Base-by-base conservation (phyloP, 345 rosid genomes). In the Hypericum perforatum region DNA sequence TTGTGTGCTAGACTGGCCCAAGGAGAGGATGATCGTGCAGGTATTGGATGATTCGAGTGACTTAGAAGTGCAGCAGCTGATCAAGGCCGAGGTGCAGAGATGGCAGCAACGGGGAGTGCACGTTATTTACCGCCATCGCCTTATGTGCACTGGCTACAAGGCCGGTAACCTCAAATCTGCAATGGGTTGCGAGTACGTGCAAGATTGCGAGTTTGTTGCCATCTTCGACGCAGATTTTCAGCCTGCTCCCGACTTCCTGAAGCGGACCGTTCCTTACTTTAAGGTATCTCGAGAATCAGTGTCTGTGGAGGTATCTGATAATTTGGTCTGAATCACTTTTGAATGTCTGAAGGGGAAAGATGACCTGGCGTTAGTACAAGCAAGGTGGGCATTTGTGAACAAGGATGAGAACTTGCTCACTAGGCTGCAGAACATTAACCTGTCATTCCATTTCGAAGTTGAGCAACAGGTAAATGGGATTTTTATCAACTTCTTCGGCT, bases 151-250 rank as follows among this genome's bases (percentile, higher is more conserved):
- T 1, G 96, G 96, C 52, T 88, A 82, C 70, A 88, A 88, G 74
- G 96, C 96, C 6, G 96, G 96, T 53, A 88, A 88, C 64, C 94
- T 88, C 57, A 88, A 84, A 66, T 85, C 96, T 73, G 96, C 96
- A 53, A 84, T 88, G 96, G 65, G 69, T 59, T 88, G 94, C 57
- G 94, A 84, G 40, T 88, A 88, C 58, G 88, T 88, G 1, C 80
- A 84, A 63, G 83, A 84, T 63, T 88, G 78, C 10, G 94, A 88
- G 63, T 88, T 73, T 66, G 96, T 88, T 55, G 79, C 96, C 7
- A 87, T 87, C 59, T 87, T 87, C 65, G 96, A 87, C 53, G 86
- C 96, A 7, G 96, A 87, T 79, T 88, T 88, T 70, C 96, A 84
- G 77, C 96, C 96, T 11, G 78, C 70, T 40, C 78, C 90, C 15